A percentile compares a stretch with the other conserved stretches of the same genome.
Conservation (phyloP, 495 filamentous ascomycete genomes). For the Daldinia childiae region DNA sequence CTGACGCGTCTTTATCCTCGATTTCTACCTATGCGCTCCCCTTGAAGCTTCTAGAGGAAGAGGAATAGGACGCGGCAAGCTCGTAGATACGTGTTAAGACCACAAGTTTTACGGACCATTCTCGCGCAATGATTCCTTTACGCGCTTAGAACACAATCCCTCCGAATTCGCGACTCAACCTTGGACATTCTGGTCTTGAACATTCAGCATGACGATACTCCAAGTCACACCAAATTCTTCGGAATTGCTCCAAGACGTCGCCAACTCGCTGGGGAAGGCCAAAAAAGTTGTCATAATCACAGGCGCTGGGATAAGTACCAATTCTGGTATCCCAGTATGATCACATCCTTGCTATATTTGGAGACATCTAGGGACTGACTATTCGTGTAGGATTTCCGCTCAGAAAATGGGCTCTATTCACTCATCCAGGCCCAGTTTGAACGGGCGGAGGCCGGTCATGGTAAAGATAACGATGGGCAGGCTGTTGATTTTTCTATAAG, state of each 20-base stretch:
- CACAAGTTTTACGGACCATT: background rate
- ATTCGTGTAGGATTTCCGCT: slow-evolving; percentile 70
- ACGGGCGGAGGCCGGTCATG: slow-evolving; percentile 46
- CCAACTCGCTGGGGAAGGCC: slow-evolving; percentile 66
- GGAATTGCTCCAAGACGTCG: slow-evolving; percentile 67
- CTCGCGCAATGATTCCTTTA: slow-evolving; percentile 24
- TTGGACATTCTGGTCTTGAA: background rate
- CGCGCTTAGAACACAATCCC: slow-evolving; percentile 8
- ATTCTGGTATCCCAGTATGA: slow-evolving; percentile 74
- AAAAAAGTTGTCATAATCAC: slow-evolving; percentile 73
- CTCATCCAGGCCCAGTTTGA: slow-evolving; percentile 73
- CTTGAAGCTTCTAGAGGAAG: background rate
- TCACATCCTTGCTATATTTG: slow-evolving; percentile 13
- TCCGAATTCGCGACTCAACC: background rate
- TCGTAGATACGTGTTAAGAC: background rate
- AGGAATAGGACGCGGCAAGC: slow-evolving; percentile 1
- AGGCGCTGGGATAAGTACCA: slow-evolving; percentile 77
- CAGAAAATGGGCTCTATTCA: slow-evolving; percentile 73
- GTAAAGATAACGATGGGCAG: slow-evolving; percentile 28
- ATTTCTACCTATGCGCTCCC: background rate
- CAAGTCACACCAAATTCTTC: slow-evolving; percentile 61
- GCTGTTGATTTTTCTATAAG: slow-evolving; percentile 42
- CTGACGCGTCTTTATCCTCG: slow-evolving; percentile 38
- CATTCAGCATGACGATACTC: slow-evolving; percentile 61
- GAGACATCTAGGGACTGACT: slow-evolving; percentile 38